These are phyloP conservation scores for Ganoderma boninense DNA, from an alignment of 1,284 basidiomycete genomes.

Conservation along the genomic window DNA sequence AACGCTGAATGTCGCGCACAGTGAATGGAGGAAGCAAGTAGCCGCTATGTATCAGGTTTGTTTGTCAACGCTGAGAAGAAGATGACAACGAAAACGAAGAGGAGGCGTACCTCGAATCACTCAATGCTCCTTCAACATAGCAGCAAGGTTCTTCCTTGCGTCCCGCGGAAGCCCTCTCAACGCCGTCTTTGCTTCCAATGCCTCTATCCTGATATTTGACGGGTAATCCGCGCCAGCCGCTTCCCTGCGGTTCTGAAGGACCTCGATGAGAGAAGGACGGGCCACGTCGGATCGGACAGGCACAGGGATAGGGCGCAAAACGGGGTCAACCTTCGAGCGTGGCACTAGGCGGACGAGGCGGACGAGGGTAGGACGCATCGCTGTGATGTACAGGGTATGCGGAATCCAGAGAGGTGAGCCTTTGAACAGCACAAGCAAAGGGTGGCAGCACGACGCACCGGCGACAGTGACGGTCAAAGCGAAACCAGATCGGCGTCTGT, in stretches of 20 bases:
- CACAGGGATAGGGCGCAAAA: conserved; percentile 37
- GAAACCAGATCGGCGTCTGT: neutral
- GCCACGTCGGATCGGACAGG: conserved; percentile 40
- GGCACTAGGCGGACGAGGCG: conserved; percentile 53
- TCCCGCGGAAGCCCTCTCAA: conserved; percentile 47
- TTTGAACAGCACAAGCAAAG: neutral
- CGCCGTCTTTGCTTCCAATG: conserved; percentile 45
- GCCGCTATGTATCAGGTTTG: no score
- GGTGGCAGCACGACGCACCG: conserved; percentile 16
- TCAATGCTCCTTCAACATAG: conserved; percentile 48
- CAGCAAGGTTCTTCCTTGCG: conserved; percentile 46
- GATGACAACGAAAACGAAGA: neutral
- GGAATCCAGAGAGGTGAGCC: neutral
- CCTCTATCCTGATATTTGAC: conserved; percentile 55
- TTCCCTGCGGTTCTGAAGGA: conserved; percentile 49
- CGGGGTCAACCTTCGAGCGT: conserved; percentile 40
- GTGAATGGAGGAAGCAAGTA: neutral
- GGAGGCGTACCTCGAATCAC: neutral
- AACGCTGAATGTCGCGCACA: neutral
- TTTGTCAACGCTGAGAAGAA: neutral
- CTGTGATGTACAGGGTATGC: neutral
- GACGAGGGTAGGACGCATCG: conserved; percentile 46
- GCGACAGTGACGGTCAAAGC: neutral
- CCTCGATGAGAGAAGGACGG: conserved; percentile 46
- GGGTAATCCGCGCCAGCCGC: conserved; percentile 50